A percentile compares a stretch with the other conserved stretches of the same genome.
These are phyloP conservation scores for Chondrus crispus DNA, from an alignment of 23 red algal species.

Conservation along the genomic window DNA sequence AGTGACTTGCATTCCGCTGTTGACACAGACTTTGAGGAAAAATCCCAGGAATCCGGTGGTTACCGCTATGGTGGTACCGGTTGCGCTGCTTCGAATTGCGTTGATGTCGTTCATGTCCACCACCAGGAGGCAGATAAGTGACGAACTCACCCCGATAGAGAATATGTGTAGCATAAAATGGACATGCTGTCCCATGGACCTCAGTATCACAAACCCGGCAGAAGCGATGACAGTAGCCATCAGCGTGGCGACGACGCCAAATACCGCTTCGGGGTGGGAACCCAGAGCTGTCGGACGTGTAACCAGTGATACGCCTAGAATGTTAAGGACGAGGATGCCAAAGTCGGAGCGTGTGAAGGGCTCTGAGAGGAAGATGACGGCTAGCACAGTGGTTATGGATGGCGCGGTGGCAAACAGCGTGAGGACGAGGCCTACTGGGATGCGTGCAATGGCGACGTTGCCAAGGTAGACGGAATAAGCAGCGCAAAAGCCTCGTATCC, in stretches of 20 bases:
- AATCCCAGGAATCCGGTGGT: not conserved
- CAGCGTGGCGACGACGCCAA: too few relatives aligned
- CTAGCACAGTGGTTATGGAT: not conserved
- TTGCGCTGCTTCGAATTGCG: not conserved
- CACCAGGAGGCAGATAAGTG: too few relatives aligned
- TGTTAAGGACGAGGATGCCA: not conserved
- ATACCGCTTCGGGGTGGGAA: too few relatives aligned
- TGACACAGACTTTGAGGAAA: not conserved
- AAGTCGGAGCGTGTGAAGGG: not conserved
- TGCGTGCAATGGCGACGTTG: not conserved
- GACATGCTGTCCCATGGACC: too few relatives aligned
- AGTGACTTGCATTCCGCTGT: not conserved
- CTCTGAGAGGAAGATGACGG: not conserved
- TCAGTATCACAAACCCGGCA: too few relatives aligned
- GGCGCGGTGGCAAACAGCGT: conserved; percentile 19
- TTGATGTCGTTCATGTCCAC: too few relatives aligned
- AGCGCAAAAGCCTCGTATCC: not conserved
- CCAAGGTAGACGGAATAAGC: not conserved
- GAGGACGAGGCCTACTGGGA: not conserved
- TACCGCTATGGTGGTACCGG: not conserved
- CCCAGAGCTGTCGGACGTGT: not conserved
- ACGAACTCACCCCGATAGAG: too few relatives aligned
- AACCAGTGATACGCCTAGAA: not conserved
- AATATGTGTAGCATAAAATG: too few relatives aligned
- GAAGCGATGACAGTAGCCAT: too few relatives aligned